A percentile compares a stretch with the other conserved stretches of the same genome.
phyloP scores from a whole-genome alignment of 2,329 filamentous ascomycete species.

The Penicillium sp. region DNA sequence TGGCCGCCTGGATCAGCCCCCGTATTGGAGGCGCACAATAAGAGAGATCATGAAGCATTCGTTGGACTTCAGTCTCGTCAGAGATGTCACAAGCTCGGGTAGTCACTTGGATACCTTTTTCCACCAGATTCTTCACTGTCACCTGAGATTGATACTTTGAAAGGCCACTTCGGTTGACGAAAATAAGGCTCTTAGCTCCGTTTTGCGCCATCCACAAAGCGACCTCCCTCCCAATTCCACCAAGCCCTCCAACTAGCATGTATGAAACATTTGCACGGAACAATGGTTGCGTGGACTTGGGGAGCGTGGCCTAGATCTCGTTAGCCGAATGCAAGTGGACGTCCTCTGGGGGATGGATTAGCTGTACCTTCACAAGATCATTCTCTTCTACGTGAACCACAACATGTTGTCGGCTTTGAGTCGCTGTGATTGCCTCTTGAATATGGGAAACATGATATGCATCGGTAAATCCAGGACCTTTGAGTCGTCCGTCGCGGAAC shows the following conservation, averaged over 20 bases:
- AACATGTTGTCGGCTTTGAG: conserved; percentile 1
- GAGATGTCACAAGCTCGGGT: conserved; percentile 37
- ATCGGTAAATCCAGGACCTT: not conserved
- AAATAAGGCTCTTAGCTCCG: conserved; percentile 54
- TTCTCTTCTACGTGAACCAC: conserved; percentile 7
- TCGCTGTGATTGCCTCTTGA: conserved; percentile 10
- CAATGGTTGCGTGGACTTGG: not conserved
- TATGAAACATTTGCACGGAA: conserved; percentile 23
- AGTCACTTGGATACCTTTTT: conserved; percentile 18
- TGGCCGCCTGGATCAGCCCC: conserved; percentile 31
- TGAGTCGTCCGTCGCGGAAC: conserved; percentile 16
- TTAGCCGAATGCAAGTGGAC: not conserved
- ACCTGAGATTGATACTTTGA: conserved; percentile 19
- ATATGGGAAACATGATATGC: conserved; percentile 15
- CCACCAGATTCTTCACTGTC: conserved; percentile 17
- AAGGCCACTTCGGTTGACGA: conserved; percentile 51
- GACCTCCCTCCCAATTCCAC: conserved; percentile 28
- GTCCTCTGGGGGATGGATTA: too few relatives aligned
- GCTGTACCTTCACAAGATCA: conserved; percentile 17
- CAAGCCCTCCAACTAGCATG: conserved; percentile 30
- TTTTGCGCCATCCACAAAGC: conserved; percentile 47
- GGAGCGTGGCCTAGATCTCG: not conserved
- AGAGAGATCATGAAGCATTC: conserved; percentile 14
- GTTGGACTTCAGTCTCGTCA: conserved; percentile 29
- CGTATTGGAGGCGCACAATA: conserved; percentile 20